phyloP scores from a whole-genome alignment of 2,329 filamentous ascomycete species.

The Xylariaceae sp. region DNA sequence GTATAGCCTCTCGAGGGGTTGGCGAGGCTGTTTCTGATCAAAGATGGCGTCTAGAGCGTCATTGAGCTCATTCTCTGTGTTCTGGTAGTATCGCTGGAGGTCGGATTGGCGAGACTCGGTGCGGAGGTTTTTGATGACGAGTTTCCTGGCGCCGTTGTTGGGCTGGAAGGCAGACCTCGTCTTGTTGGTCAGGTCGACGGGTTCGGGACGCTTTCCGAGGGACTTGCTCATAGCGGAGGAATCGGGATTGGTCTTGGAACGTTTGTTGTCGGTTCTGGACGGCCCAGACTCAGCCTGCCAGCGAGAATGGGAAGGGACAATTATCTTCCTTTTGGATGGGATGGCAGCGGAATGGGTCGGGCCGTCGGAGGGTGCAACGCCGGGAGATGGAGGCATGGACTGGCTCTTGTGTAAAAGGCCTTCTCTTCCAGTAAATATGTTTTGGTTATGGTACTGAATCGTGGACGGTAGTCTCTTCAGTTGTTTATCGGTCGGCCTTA shows the following conservation, averaged over 20 bases:
- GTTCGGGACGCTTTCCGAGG: constrained; percentile 22
- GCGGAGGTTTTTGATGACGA: constrained; percentile 91
- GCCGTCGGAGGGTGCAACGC: constrained; percentile 23
- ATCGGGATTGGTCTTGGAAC: constrained; percentile 14
- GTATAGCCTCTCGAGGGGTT: constrained; percentile 85
- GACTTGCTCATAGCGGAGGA: constrained; percentile 18
- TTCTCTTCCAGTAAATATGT: too few species aligned
- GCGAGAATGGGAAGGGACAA: constrained; percentile 8
- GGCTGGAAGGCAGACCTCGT: constrained; percentile 57
- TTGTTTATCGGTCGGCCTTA: too few species aligned
- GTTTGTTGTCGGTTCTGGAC: constrained; percentile 19
- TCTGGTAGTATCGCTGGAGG: constrained; percentile 72
- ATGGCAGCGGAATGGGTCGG: constrained; percentile 20
- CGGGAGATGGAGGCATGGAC: constrained; percentile 29
- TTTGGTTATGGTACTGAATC: too few species aligned
- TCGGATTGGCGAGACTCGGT: constrained; percentile 55
- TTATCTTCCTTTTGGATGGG: constrained; percentile 27
- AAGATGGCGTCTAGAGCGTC: constrained; percentile 72
- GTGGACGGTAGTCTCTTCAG: too few species aligned
- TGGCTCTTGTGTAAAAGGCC: too few species aligned
- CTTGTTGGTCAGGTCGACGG: constrained; percentile 45
- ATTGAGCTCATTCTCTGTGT: constrained; percentile 70
- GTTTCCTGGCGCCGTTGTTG: constrained; percentile 72
- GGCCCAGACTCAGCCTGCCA: constrained; percentile 6
- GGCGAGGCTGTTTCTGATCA: constrained; percentile 54